A percentile compares a stretch with the other conserved stretches of the same genome.
phyloP scores from a whole-genome alignment of 139 green algal species.

The Deuterostichococcus epilithicus region DNA sequence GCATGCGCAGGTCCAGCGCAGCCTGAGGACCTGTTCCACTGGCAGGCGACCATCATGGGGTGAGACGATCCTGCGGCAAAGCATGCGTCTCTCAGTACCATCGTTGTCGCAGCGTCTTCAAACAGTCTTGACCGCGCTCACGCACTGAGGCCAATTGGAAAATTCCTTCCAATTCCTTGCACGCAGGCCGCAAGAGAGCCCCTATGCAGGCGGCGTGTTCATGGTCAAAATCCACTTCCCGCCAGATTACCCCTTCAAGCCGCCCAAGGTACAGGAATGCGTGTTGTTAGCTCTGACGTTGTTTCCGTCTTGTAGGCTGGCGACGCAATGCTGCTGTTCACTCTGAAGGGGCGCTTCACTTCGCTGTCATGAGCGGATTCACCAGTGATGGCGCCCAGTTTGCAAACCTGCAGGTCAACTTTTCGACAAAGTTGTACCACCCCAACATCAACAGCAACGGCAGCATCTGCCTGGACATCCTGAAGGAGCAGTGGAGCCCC shows the following conservation, averaged over 20 bases:
- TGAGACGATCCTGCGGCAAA: neutral
- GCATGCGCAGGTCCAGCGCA: conserved; percentile 32
- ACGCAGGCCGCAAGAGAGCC: conserved; percentile 65
- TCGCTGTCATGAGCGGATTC: neutral
- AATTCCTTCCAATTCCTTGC: too few relatives aligned
- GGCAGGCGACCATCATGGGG: conserved; percentile 82
- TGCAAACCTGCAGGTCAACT: conserved; percentile 46
- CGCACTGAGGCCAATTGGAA: too few relatives aligned
- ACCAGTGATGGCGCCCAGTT: neutral
- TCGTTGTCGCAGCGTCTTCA: too few relatives aligned
- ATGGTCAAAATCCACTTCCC: conserved; percentile 97
- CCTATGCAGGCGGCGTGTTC: conserved; percentile 94
- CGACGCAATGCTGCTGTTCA: neutral
- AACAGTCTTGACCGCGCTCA: too few relatives aligned
- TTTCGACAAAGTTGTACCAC: conserved; percentile 96
- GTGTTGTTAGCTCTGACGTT: neutral
- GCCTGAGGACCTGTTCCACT: conserved; percentile 91
- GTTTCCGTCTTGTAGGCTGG: neutral
- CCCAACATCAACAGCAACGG: conserved; percentile 98
- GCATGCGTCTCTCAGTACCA: too few relatives aligned
- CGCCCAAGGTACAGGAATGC: conserved; percentile 69
- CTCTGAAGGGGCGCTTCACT: neutral
- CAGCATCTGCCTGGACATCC: conserved; percentile 95
- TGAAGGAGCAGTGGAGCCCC: conserved; percentile 98
- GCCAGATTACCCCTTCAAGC: conserved; percentile 97